These are phyloP conservation scores for Exophiala xenobiotica DNA, from an alignment of 2,329 filamentous ascomycete genomes.

Conservation along the genomic window DNA sequence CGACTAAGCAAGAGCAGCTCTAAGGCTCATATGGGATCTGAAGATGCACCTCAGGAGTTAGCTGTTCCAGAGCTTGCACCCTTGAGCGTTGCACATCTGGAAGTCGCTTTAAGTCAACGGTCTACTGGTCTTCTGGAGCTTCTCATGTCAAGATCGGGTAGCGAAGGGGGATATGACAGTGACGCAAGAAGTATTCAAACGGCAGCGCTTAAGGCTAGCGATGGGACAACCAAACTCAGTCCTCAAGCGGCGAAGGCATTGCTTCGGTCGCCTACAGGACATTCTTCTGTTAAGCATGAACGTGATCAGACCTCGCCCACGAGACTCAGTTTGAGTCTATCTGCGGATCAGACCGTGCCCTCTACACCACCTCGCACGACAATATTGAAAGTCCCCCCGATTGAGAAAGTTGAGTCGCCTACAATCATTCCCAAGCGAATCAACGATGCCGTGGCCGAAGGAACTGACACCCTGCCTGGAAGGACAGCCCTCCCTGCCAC, in stretches of 20 bases:
- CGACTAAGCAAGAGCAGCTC: constrained; percentile 26
- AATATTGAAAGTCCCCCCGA: constrained; percentile 13
- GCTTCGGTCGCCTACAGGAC: not conserved
- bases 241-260: constrained; percentile 6
- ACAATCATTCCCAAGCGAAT: constrained; percentile 10
- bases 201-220: constrained; percentile 18
- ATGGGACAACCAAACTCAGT: constrained; percentile 19
- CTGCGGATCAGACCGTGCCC: not conserved
- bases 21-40: constrained; percentile 5
- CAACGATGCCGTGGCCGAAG: constrained; percentile 9
- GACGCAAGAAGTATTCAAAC: constrained; percentile 30
- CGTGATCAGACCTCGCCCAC: not conserved
- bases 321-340: not conserved
- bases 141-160: constrained; percentile 25
- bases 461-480: not conserved
- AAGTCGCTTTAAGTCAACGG: constrained; percentile 18
- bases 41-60: constrained; percentile 2
- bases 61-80: not conserved
- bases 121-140: constrained; percentile 27
- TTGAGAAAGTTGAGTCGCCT: constrained; percentile 16
- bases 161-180: constrained; percentile 30
- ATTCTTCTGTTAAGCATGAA: not conserved
- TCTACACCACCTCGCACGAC: constrained; percentile 5
- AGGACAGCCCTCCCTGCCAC: constrained; percentile 3
- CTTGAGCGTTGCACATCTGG: constrained; percentile 4